Evolutionary conservation across 2,329 filamentous ascomycete genomes (phyloP).

Genomic region (Zymoseptoria tritici): DNA sequence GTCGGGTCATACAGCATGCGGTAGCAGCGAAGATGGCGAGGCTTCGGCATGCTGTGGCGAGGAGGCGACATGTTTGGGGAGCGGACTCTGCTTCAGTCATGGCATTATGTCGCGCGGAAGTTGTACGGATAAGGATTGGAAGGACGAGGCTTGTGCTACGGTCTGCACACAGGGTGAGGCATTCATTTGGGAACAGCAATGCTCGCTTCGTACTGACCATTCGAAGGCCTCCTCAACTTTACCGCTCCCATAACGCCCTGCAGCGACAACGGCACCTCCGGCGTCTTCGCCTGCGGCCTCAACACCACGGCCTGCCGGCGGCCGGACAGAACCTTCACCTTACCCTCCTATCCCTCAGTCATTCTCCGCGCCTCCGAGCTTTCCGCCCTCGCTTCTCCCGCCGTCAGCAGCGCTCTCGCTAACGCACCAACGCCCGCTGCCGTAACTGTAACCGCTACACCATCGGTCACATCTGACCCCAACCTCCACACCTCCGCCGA

Average conservation of each 20-base stretch:
- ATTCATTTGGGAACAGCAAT: background rate
- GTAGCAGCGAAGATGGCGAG: constrained; percentile 3
- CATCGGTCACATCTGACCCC: background rate
- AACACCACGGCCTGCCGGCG: constrained; percentile 19
- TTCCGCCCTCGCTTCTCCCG: constrained; percentile 17
- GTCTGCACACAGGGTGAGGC: constrained; percentile 5
- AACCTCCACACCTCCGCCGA: constrained; percentile 18
- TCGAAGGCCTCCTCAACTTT: constrained; percentile 1
- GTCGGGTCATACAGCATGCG: constrained; percentile 22
- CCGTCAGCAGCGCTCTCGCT: constrained; percentile 11
- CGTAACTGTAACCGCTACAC: background rate
- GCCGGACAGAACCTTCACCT: constrained; percentile 15
- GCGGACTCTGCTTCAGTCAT: constrained; percentile 26
- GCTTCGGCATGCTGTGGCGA: constrained; percentile 25
- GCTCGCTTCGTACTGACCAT: background rate
- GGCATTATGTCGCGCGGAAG: constrained; percentile 25
- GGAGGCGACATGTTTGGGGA: constrained; percentile 26
- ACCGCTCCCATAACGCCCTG: constrained; percentile 24
- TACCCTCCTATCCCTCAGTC: constrained; percentile 18
- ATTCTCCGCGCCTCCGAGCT: constrained; percentile 26
- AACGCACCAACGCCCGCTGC: background rate
- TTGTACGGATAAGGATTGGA: constrained; percentile 29
- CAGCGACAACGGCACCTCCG: constrained; percentile 12
- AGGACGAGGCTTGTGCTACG: constrained; percentile 20
- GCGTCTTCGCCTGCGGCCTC: constrained; percentile 27